Evolutionary conservation across 23 red algal species (phyloP), one percentile per base, ranked within the genome.

Genomic region (Agarophyton chilense): DNA sequence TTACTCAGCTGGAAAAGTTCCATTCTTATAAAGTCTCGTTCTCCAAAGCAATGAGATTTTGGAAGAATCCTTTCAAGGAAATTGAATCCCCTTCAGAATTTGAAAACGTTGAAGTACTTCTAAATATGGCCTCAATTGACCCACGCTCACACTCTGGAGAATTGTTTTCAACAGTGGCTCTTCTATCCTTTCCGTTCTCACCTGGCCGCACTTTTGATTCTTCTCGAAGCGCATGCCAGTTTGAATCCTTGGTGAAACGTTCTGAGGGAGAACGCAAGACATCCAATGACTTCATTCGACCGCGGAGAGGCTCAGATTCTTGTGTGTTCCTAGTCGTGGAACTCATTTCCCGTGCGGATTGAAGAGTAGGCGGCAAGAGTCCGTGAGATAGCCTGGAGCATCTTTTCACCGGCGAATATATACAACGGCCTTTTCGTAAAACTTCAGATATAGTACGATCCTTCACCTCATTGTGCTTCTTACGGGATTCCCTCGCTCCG

Each of bases 1-100:
- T n/a, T n/a, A n/a, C n/a, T n/a, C n/a, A n/a, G n/a, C n/a, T n/a
- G n/a, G n/a, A n/a, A n/a, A n/a, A n/a, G n/a, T n/a, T n/a, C n/a
- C n/a, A n/a, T 21, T 34, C 68, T 47, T 18, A 74, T 39, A 74
- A 65, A 36, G 60, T 45, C 41, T 74, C 68, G 41, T 74, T 74
- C 36, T 74, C 68, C 68, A 74, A 49, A 25, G 68, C 68, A 18
- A 74, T 74, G 3, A 74, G 68, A 74, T 49, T 74, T 39, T 74
- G 68, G 13, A 74, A 43, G 68, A 74, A 47, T 25, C 68, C 68
- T 47, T 74, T 74, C 34, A 74, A 28, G 68, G 68, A 74, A 46
- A 74, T 74, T 21, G 68, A 46, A 74, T 74, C 68, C 26, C n/a
- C 68, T 74, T 74, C 68, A 26, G 68, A 74, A 49, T 74, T 74